Evolutionary conservation across 2,329 filamentous ascomycete genomes (phyloP).

Genomic region (Daldinia sp.): DNA sequence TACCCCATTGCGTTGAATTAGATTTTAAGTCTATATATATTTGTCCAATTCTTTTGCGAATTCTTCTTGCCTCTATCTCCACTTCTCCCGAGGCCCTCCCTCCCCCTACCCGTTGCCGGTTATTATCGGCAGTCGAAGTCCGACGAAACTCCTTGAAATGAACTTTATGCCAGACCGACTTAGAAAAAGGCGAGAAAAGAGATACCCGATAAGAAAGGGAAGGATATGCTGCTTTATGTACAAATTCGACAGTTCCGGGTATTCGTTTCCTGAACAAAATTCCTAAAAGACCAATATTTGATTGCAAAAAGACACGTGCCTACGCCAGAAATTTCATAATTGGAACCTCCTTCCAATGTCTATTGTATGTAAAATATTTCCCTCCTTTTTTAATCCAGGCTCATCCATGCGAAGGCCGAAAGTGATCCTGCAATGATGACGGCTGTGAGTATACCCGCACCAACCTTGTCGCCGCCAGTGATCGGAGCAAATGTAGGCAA

Average conservation of each 20-base stretch:
- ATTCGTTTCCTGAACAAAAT: constrained; percentile 32
- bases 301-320: constrained; percentile 17
- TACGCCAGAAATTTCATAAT: constrained; percentile 23
- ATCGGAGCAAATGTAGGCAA: constrained; percentile 51
- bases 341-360: background rate
- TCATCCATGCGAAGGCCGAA: constrained; percentile 65
- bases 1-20: constrained; percentile 17
- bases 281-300: constrained; percentile 1
- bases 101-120: background rate
- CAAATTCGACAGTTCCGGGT: constrained; percentile 30
- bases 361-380: background rate
- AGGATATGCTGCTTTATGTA: constrained; percentile 21
- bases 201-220: background rate
- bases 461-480: constrained; percentile 60
- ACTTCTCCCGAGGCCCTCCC: background rate
- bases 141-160: constrained; percentile 8
- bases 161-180: constrained; percentile 6
- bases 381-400: constrained; percentile 47
- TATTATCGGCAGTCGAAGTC: background rate
- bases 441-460: constrained; percentile 63
- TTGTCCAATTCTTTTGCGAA: background rate
- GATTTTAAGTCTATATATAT: constrained; percentile 21
- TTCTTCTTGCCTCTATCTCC: constrained; percentile 1
- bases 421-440: constrained; percentile 57
- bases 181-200: background rate